phyloP scores from a whole-genome alignment of 2,329 filamentous ascomycete species.

The Ascocoryne sarcoides region DNA sequence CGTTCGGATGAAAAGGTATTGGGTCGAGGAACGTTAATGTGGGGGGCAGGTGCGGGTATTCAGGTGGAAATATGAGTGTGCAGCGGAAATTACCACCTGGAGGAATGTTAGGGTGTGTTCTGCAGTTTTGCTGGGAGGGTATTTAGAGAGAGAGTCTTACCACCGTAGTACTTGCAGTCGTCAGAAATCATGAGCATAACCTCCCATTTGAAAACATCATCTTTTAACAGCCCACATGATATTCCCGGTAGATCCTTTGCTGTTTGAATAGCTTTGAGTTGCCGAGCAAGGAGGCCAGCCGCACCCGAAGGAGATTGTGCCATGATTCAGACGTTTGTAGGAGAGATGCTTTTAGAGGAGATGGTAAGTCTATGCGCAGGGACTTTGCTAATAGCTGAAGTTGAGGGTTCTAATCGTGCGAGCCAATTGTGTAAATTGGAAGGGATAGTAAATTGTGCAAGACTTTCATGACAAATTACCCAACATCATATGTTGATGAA shows the following conservation, averaged over 20 bases:
- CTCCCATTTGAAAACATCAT: slow-evolving; percentile 96
- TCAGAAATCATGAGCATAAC: slow-evolving; percentile 98
- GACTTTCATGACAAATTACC: no score
- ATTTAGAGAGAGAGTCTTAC: slow-evolving; percentile 31
- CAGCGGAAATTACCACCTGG: slow-evolving; percentile 89
- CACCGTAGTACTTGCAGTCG: slow-evolving; percentile 68
- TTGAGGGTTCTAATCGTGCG: no score
- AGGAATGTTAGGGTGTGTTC: neutral
- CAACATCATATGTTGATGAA: no score
- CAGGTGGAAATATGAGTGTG: slow-evolving; percentile 68
- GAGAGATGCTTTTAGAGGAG: no score
- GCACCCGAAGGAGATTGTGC: slow-evolving; percentile 32
- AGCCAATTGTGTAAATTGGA: no score
- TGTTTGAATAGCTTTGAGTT: slow-evolving; percentile 90
- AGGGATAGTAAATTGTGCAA: no score
- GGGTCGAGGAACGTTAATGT: slow-evolving; percentile 79
- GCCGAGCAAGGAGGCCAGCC: slow-evolving; percentile 66
- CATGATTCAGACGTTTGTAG: slow-evolving; percentile 11
- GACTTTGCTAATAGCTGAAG: no score
- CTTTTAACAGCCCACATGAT: slow-evolving; percentile 78
- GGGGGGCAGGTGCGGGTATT: slow-evolving; percentile 83
- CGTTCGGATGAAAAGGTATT: slow-evolving; percentile 87
- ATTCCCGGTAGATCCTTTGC: slow-evolving; percentile 90
- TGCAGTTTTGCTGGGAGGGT: neutral
- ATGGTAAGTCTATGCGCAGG: no score